Base-by-base conservation (phyloP, 176 grass and related monocot genomes). In the Coix lacrymajobi region DNA sequence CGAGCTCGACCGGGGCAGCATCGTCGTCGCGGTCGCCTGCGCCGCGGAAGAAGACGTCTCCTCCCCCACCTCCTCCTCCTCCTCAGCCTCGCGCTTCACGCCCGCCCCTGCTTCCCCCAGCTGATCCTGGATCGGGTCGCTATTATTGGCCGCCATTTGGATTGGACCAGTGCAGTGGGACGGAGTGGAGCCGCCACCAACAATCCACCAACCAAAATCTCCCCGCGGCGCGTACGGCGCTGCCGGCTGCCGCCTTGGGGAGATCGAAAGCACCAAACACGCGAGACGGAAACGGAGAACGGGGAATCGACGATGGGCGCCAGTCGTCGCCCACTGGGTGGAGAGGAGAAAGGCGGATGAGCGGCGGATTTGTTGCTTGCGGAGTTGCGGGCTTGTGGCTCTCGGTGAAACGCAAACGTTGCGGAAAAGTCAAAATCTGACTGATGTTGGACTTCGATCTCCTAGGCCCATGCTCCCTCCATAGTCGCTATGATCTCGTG, bases 1-100 rank as follows among this genome's bases (percentile, higher is more conserved):
- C 37, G 96, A 98, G 69, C 91, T 85, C 9, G 93, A 95, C 36
- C 96, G 84, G 52, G 81, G 90, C 83, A 98, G 87, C 73, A 86
- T 88, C 48, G 65, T 76, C 8, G 44, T 58, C 20, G 80, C 57
- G 15, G 41, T n/a, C 16, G 71, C 19, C 20, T 51, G 25, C 15
- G 72, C 11, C 26, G 71, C 25, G 25, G 41, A 57, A 1, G 83
- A 56, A 34, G 73, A 16, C 12, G 49, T 32, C 36, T 9, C 76
- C 77, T 75, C 61, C 68, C 12, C 38, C 60, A 22, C 61, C 14
- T 10, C 19, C 54, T 73, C 34, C 73, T 5, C 85, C 66, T 11
- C 76, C 30, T n/a, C n/a, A n/a, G 41, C 84, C 31, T 79, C 57
- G 83, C 67, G 82, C 83, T 70, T 85, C 63, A 85, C 87, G 81